Base-by-base conservation (phyloP, 139 green algal genomes). In the Chlamydomonas sp. region DNA sequence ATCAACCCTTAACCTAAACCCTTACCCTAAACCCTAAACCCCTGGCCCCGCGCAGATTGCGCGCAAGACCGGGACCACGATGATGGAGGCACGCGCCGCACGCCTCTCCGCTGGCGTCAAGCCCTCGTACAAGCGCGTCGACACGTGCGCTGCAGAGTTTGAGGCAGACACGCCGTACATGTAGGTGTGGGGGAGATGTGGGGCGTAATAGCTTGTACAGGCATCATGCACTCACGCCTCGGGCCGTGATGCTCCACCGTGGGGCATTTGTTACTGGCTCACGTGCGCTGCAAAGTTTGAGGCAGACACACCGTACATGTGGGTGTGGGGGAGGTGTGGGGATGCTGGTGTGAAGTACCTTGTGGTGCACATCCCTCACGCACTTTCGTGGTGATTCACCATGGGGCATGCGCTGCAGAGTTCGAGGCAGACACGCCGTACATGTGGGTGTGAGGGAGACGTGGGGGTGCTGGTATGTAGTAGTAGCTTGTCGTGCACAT, bases 141-240 rank as follows among this genome's bases (percentile, higher is more conserved):
- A 99, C 86, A 99, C 95, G 1, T 99, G 95, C 79, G 95, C 95
- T 0, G 95, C 95, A 1, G 95, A 99, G 86, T 99, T 99, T 78
- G 86, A 96, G 71, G 95, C 95, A 0, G 82, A 85, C 71, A 99
- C 95, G 5, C 95, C 95, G 37, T 99, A 99, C 89, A 93, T 96
- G 88, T n/a, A n/a, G n/a, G n/a, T n/a, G n/a, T n/a, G n/a, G n/a
- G n/a, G n/a, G n/a, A n/a, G n/a, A n/a, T n/a, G n/a, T n/a, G n/a
- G n/a, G n/a, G n/a, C n/a, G n/a, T 88, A 90, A 80, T 83, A 67
- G 30, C 76, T 13, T 10, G 57, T 34, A 30, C 8, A 28, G 54
- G 54, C 35, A 30, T 30, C 2, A 30, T 62, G 24, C 54, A 34
- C 43, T 54, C 20, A 20, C 20, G 43, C 43, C 43, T 54, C 20